These are phyloP conservation scores for Polychaeton citri DNA, from an alignment of 2,329 filamentous ascomycete species.

Conservation along the genomic window DNA sequence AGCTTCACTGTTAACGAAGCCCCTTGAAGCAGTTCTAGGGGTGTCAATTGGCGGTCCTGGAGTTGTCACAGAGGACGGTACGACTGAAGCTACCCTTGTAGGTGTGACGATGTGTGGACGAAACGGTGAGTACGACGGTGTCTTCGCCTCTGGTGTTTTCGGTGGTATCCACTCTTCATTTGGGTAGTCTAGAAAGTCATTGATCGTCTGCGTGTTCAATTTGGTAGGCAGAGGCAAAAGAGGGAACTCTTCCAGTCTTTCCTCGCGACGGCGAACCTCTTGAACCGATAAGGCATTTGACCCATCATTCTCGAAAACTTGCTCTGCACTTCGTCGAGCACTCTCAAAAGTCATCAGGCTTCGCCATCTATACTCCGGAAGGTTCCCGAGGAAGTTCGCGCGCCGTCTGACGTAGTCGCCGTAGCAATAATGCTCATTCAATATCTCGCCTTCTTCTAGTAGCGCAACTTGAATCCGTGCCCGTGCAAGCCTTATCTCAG, in stretches of 20 bases:
- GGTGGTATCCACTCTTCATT: slow-evolving; percentile 6
- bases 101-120: not conserved
- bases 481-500: not conserved
- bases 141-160: not conserved
- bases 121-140: not conserved
- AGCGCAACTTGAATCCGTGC: not conserved
- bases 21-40: no score
- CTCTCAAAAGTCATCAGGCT: slow-evolving; percentile 4
- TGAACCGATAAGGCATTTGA: slow-evolving; percentile 10
- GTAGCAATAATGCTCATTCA: slow-evolving; percentile 15
- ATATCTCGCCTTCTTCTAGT: slow-evolving; percentile 7
- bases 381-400: slow-evolving; percentile 9
- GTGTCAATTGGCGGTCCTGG: no score
- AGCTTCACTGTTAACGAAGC: no score
- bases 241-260: slow-evolving; percentile 7
- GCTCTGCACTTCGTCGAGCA: slow-evolving; percentile 7
- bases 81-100: not conserved
- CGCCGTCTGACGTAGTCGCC: slow-evolving; percentile 14
- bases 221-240: slow-evolving; percentile 16
- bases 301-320: slow-evolving; percentile 9
- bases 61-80: not conserved
- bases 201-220: slow-evolving; percentile 14
- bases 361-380: slow-evolving; percentile 7
- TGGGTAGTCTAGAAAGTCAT: slow-evolving; percentile 12
- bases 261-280: slow-evolving; percentile 13